A percentile compares a stretch with the other conserved stretches of the same genome.
Evolutionary conservation across 2,329 filamentous ascomycete species (phyloP).

Genomic region (Peltaster fructicola): DNA sequence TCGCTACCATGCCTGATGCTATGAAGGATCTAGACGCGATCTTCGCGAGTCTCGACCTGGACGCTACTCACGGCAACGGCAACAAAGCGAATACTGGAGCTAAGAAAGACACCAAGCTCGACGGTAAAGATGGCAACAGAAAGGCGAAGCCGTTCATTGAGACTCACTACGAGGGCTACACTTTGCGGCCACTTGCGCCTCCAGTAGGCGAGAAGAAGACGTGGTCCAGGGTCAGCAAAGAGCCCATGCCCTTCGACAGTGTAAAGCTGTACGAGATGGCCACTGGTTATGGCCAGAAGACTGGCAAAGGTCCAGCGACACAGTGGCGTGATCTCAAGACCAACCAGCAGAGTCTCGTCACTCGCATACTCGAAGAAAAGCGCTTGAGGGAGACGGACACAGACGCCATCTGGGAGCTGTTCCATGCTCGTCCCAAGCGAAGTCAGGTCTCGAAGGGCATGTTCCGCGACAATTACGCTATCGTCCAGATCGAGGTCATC

Average conservation of each 20-base stretch:
- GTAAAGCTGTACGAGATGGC: conserved; percentile 2
- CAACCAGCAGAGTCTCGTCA: conserved; percentile 6
- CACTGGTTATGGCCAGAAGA: neutral
- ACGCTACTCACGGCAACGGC: too few relatives aligned
- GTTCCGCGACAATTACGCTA: conserved; percentile 1
- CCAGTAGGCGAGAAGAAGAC: neutral
- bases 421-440: too few relatives aligned
- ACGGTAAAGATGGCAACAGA: conserved; percentile 1
- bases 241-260: conserved; percentile 1
- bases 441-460: too few relatives aligned
- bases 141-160: conserved; percentile 1
- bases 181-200: conserved; percentile 1
- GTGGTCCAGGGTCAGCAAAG: conserved; percentile 1
- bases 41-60: too few relatives aligned
- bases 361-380: conserved; percentile 5
- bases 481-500: conserved; percentile 1
- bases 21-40: too few relatives aligned
- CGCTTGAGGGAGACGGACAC: conserved; percentile 5
- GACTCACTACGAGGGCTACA: conserved; percentile 1
- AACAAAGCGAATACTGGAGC: too few relatives aligned
- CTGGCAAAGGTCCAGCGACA: neutral
- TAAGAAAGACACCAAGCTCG: conserved; percentile 1
- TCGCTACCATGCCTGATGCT: too few relatives aligned
- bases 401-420: conserved; percentile 6
- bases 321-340: conserved; percentile 3